Conservation (phyloP, 345 rosid genomes). For the Citropsis articulata region DNA sequence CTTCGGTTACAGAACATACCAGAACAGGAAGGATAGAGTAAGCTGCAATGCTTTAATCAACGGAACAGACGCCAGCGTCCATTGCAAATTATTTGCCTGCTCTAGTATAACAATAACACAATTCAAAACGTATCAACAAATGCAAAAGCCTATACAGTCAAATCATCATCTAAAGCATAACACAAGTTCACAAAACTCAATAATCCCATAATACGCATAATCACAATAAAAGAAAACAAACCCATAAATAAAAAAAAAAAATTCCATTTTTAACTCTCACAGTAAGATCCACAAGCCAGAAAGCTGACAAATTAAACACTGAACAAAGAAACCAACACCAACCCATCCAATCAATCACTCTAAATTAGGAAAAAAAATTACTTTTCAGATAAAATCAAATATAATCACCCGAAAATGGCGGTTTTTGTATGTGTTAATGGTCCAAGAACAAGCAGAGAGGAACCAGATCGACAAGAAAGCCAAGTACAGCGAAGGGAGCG, state of each 20-base stretch:
- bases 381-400: background rate
- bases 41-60: slow-evolving; percentile 89
- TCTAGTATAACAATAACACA: slow-evolving; percentile 30
- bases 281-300: background rate
- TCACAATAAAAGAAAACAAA: background rate
- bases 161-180: background rate
- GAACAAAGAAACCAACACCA: background rate
- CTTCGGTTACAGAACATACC: slow-evolving; percentile 35
- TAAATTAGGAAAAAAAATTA: background rate
- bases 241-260: background rate
- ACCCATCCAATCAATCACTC: slow-evolving; percentile 4
- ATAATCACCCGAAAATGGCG: slow-evolving; percentile 64
- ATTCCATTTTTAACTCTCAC: background rate
- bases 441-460: slow-evolving; percentile 82
- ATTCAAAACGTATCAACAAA: background rate
- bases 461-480: slow-evolving; percentile 68
- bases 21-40: slow-evolving; percentile 79
- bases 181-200: background rate
- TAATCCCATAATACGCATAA: background rate
- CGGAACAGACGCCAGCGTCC: slow-evolving; percentile 83
- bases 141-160: background rate
- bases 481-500: slow-evolving; percentile 70
- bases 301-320: background rate
- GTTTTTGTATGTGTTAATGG: slow-evolving; percentile 75
- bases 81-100: slow-evolving; percentile 75